These are phyloP conservation scores for Metschnikowia baotianmanensis DNA, from an alignment of 805 yeast species.

Conservation along the genomic window DNA sequence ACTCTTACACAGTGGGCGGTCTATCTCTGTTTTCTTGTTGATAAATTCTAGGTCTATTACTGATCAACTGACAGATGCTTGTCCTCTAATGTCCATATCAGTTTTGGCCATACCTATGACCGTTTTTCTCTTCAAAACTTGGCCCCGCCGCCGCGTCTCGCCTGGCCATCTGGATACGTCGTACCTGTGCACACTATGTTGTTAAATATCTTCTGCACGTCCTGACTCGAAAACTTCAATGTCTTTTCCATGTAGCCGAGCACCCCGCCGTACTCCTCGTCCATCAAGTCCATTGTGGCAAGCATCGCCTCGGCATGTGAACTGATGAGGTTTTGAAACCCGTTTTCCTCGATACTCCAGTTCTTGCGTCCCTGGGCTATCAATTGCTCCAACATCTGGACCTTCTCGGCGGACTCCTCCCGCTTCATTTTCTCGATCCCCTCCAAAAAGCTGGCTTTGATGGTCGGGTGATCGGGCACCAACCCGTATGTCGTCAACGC, in stretches of 20 bases:
- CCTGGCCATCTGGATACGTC: conserved; percentile 5
- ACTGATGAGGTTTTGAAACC: conserved; percentile 58
- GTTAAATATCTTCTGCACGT: conserved; percentile 31
- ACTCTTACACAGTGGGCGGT: too few relatives aligned
- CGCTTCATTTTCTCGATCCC: conserved; percentile 31
- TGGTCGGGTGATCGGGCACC: conserved; percentile 43
- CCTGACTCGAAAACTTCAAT: conserved; percentile 46
- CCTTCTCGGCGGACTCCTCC: conserved; percentile 25
- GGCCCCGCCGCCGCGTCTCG: neutral
- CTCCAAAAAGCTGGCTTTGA: conserved; percentile 34
- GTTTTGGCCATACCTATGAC: too few relatives aligned
- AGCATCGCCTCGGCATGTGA: conserved; percentile 71
- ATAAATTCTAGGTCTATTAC: too few relatives aligned
- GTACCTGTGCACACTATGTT: conserved; percentile 13
- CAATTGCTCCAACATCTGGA: conserved; percentile 20
- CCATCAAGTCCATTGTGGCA: conserved; percentile 53
- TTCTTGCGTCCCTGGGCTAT: conserved; percentile 37
- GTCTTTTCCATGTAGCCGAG: conserved; percentile 43
- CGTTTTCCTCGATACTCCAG: conserved; percentile 47
- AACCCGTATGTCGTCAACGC: conserved; percentile 71
- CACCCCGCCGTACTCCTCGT: conserved; percentile 53
- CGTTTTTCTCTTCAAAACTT: neutral
- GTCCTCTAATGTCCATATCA: too few relatives aligned
- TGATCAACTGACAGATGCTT: too few relatives aligned
- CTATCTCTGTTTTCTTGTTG: too few relatives aligned